Conservation (phyloP, 2,329 filamentous ascomycete genomes). For the Aspergillus thermomutatus region DNA sequence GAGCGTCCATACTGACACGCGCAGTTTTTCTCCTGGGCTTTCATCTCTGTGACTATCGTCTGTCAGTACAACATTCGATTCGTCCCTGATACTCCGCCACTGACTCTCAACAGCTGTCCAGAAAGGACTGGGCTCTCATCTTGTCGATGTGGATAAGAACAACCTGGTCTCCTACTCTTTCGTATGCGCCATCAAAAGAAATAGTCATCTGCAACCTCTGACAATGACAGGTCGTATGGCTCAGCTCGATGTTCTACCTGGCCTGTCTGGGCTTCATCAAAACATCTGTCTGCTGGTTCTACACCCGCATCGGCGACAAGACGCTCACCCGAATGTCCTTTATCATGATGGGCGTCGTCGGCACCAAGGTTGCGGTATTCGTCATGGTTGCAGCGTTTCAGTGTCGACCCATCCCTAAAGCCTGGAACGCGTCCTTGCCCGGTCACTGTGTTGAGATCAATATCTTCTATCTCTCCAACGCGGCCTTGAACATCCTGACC, state of each 20-base stretch:
- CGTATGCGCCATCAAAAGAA: conserved; percentile 5
- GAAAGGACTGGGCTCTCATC: conserved; percentile 18
- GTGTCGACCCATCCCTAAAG: conserved; percentile 39
- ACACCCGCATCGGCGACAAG: conserved; percentile 43
- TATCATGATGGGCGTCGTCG: conserved; percentile 41
- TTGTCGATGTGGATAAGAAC: conserved; percentile 7
- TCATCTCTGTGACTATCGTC: conserved; percentile 33
- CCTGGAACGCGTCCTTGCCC: conserved; percentile 35
- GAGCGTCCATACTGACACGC: conserved; percentile 3
- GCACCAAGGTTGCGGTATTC: conserved; percentile 40
- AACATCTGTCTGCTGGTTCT: conserved; percentile 46
- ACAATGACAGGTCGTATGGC: conserved; percentile 38
- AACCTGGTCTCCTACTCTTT: conserved; percentile 16
- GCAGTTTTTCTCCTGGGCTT: conserved; percentile 35
- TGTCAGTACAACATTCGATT: conserved; percentile 19
- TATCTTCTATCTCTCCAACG: conserved; percentile 51
- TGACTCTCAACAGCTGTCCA: conserved; percentile 11
- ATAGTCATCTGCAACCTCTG: not conserved
- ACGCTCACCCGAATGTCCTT: conserved; percentile 34
- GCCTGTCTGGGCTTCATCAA: conserved; percentile 48
- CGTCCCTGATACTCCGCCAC: not conserved
- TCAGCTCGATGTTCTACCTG: conserved; percentile 50
- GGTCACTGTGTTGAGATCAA: conserved; percentile 49
- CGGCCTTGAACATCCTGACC: conserved; percentile 58
- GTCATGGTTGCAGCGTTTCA: conserved; percentile 45